Conservation (phyloP, 1,284 basidiomycete species). For the Paramarasmius palmivorus region DNA sequence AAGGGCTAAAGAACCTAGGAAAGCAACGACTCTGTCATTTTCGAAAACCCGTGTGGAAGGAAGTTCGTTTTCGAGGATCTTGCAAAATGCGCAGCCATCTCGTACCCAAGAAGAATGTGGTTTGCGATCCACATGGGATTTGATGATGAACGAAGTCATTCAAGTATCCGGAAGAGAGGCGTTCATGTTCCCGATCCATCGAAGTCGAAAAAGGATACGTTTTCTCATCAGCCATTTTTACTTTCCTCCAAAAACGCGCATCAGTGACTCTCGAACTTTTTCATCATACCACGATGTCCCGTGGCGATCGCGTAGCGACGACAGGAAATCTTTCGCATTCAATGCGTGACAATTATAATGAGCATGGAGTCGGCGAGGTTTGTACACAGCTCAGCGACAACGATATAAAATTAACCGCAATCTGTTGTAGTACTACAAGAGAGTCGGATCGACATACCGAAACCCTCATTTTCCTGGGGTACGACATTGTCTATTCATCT, state of each 20-base stretch:
- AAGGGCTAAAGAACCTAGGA: slow-evolving; percentile 50
- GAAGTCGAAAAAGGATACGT: too few species aligned
- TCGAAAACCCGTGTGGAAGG: slow-evolving; percentile 59
- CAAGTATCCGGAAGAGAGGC: background rate
- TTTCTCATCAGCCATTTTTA: too few species aligned
- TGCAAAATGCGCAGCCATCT: slow-evolving; percentile 62
- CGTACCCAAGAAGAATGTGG: slow-evolving; percentile 43
- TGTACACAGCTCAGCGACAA: slow-evolving; percentile 28
- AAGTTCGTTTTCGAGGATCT: slow-evolving; percentile 51
- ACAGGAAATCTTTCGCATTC: slow-evolving; percentile 56
- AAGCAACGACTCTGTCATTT: slow-evolving; percentile 64
- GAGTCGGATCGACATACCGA: slow-evolving; percentile 65
- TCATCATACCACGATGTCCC: slow-evolving; percentile 26
- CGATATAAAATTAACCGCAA: slow-evolving; percentile 3
- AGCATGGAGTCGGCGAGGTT: slow-evolving; percentile 67
- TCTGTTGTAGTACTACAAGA: slow-evolving; percentile 34
- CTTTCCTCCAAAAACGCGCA: too few species aligned
- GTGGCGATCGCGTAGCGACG: slow-evolving; percentile 42
- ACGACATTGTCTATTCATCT: slow-evolving; percentile 52
- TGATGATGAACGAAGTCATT: slow-evolving; percentile 76
- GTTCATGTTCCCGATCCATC: too few species aligned
- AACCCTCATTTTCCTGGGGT: slow-evolving; percentile 76
- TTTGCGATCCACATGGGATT: slow-evolving; percentile 53
- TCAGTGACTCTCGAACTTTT: background rate
- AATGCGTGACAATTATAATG: slow-evolving; percentile 70